phyloP scores from a whole-genome alignment of 2,329 filamentous ascomycete species.

The Cordyceps sp. region DNA sequence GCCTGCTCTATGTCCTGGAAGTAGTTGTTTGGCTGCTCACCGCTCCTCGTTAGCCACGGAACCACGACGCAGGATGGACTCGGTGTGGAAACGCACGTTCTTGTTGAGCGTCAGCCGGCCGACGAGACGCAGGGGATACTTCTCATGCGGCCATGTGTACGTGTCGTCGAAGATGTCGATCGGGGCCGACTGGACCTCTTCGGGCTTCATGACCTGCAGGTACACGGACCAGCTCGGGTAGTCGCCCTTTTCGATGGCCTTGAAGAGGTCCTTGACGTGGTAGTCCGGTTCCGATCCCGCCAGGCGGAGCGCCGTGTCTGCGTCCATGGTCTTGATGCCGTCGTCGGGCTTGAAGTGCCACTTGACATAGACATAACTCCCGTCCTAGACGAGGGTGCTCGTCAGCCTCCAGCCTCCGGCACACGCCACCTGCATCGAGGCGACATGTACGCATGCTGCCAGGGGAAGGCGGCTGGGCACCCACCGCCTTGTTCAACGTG shows the following conservation, averaged over 20 bases:
- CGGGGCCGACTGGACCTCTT: slow-evolving; percentile 35
- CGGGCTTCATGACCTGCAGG: slow-evolving; percentile 35
- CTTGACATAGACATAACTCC: slow-evolving; percentile 30
- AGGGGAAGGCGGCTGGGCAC: background rate
- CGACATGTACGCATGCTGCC: too few relatives aligned
- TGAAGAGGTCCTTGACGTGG: slow-evolving; percentile 17
- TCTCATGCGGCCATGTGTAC: slow-evolving; percentile 54
- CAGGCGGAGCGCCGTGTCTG: slow-evolving; percentile 16
- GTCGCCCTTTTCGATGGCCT: slow-evolving; percentile 26
- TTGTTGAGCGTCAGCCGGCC: slow-evolving; percentile 53
- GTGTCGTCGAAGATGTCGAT: slow-evolving; percentile 51
- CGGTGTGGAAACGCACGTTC: slow-evolving; percentile 13
- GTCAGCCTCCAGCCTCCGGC: too few relatives aligned
- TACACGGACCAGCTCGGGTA: slow-evolving; percentile 33
- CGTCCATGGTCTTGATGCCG: slow-evolving; percentile 25
- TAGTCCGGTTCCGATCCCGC: slow-evolving; percentile 33
- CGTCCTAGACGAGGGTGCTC: slow-evolving; percentile 16
- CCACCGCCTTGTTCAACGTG: slow-evolving; percentile 7
- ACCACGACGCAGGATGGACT: background rate
- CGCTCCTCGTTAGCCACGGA: background rate
- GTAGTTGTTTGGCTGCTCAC: slow-evolving; percentile 30
- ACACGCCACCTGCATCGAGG: too few relatives aligned
- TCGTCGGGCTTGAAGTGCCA: slow-evolving; percentile 30
- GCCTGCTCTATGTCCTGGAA: slow-evolving; percentile 33
- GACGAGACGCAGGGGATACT: slow-evolving; percentile 46